A percentile compares a stretch with the other conserved stretches of the same genome.
These are phyloP conservation scores for Aspergillus conjunctus DNA, from an alignment of 495 filamentous ascomycete genomes.

Conservation along the genomic window DNA sequence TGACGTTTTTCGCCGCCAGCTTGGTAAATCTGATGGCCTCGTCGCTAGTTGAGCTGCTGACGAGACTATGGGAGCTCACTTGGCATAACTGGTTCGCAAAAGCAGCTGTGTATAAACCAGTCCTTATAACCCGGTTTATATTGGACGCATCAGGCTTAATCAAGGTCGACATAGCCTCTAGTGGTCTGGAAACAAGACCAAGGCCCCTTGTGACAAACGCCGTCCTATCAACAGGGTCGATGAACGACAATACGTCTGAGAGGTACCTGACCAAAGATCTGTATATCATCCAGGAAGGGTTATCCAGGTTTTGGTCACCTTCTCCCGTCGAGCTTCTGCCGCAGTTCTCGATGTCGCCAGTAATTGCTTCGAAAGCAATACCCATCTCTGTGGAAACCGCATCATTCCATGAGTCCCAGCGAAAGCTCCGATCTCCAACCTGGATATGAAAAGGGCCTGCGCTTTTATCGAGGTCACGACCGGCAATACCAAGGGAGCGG, in stretches of 20 bases:
- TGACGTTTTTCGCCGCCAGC: slow-evolving; percentile 32
- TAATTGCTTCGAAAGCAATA: slow-evolving; percentile 55
- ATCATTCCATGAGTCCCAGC: slow-evolving; percentile 74
- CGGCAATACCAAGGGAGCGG: slow-evolving; percentile 46
- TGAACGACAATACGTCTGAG: slow-evolving; percentile 52
- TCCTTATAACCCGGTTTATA: slow-evolving; percentile 23
- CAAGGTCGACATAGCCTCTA: slow-evolving; percentile 32
- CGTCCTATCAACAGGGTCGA: slow-evolving; percentile 52
- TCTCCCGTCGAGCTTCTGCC: slow-evolving; percentile 10
- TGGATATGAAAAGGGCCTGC: slow-evolving; percentile 38
- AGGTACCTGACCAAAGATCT: slow-evolving; percentile 50
- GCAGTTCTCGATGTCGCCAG: slow-evolving; percentile 30
- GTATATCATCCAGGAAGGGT: slow-evolving; percentile 24
- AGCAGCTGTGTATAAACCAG: slow-evolving; percentile 40
- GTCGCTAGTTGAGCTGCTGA: slow-evolving; percentile 26
- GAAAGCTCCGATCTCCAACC: slow-evolving; percentile 52
- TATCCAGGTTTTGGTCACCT: background rate
- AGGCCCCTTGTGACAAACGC: slow-evolving; percentile 40
- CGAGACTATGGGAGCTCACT: slow-evolving; percentile 41
- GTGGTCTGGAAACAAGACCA: slow-evolving; percentile 32
- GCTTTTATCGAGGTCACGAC: slow-evolving; percentile 36
- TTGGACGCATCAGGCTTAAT: slow-evolving; percentile 23
- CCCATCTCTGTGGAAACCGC: slow-evolving; percentile 68
- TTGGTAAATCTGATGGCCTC: slow-evolving; percentile 36
- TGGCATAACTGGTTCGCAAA: slow-evolving; percentile 47